A percentile compares a stretch with the other conserved stretches of the same genome.
Evolutionary conservation across 2,329 filamentous ascomycete genomes (phyloP).

Genomic region (Trematosphaeria pertusa): DNA sequence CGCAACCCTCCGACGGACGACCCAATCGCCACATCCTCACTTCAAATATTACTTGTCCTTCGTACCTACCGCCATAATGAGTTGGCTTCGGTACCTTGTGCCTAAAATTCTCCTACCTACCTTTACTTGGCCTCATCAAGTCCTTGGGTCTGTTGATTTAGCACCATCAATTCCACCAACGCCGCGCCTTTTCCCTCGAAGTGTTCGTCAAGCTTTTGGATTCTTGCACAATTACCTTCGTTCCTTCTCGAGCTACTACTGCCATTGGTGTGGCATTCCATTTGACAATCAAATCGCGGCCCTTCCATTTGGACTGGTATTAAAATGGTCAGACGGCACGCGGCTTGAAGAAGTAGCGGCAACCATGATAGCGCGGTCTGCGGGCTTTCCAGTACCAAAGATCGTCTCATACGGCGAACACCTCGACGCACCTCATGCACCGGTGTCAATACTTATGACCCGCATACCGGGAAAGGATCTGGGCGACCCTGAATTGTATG

Average conservation of each 20-base stretch:
- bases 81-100: slow-evolving; percentile 8
- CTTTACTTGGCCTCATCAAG: slow-evolving; percentile 19
- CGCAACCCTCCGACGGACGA: slow-evolving; percentile 8
- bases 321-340: slow-evolving; percentile 28
- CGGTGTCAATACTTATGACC: slow-evolving; percentile 42
- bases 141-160: slow-evolving; percentile 14
- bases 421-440: slow-evolving; percentile 17
- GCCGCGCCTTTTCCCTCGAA: slow-evolving; percentile 11
- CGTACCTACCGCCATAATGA: slow-evolving; percentile 5
- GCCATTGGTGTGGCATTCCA: slow-evolving; percentile 20
- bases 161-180: slow-evolving; percentile 14
- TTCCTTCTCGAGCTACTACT: slow-evolving; percentile 15
- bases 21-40: slow-evolving; percentile 5
- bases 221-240: slow-evolving; percentile 13
- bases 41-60: slow-evolving; percentile 5
- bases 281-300: slow-evolving; percentile 19
- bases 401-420: slow-evolving; percentile 26
- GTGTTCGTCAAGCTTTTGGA: slow-evolving; percentile 12
- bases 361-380: slow-evolving; percentile 19
- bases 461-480: slow-evolving; percentile 46
- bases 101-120: slow-evolving; percentile 15
- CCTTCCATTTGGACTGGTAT: slow-evolving; percentile 24
- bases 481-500: slow-evolving; percentile 30
- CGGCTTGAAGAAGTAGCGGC: slow-evolving; percentile 25
- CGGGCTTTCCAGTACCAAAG: slow-evolving; percentile 25